Conservation (phyloP, 2,329 filamentous ascomycete genomes). For the Fusarium paranaense region DNA sequence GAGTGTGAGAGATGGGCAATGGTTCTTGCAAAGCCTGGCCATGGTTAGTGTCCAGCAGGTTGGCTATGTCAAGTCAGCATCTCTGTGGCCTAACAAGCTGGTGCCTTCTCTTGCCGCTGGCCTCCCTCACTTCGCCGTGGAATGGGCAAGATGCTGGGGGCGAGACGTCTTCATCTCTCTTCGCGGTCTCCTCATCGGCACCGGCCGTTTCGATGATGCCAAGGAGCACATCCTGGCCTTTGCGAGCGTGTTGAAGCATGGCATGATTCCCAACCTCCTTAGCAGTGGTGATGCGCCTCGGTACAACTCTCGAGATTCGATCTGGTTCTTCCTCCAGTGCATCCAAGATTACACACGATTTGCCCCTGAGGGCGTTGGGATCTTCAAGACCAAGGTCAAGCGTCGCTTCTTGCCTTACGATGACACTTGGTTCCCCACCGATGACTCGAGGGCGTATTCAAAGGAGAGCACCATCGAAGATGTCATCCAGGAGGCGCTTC, state of each 20-base stretch:
- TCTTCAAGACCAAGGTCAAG: slow-evolving; percentile 82
- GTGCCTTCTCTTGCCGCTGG: slow-evolving; percentile 93
- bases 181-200: slow-evolving; percentile 90
- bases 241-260: slow-evolving; percentile 95
- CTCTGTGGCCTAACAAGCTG: slow-evolving; percentile 85
- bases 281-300: slow-evolving; percentile 86
- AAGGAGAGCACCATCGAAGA: slow-evolving; percentile 85
- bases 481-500: slow-evolving; percentile 91
- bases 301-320: slow-evolving; percentile 95
- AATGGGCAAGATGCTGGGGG: slow-evolving; percentile 98
- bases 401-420: slow-evolving; percentile 94
- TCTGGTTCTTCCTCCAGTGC: slow-evolving; percentile 98
- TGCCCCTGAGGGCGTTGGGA: slow-evolving; percentile 78
- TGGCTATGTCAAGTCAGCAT: slow-evolving; percentile 89
- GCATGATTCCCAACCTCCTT: slow-evolving; percentile 96
- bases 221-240: slow-evolving; percentile 96
- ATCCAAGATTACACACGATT: slow-evolving; percentile 93
- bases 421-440: slow-evolving; percentile 89
- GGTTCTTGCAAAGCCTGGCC: slow-evolving; percentile 87
- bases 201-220: slow-evolving; percentile 87
- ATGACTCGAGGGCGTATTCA: slow-evolving; percentile 89
- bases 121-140: slow-evolving; percentile 90
- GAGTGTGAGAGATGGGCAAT: slow-evolving; percentile 83
- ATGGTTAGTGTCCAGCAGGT: slow-evolving; percentile 94
- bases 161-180: slow-evolving; percentile 97